Base-by-base conservation (phyloP, 805 yeast genomes). In the Candida loeiensis region DNA sequence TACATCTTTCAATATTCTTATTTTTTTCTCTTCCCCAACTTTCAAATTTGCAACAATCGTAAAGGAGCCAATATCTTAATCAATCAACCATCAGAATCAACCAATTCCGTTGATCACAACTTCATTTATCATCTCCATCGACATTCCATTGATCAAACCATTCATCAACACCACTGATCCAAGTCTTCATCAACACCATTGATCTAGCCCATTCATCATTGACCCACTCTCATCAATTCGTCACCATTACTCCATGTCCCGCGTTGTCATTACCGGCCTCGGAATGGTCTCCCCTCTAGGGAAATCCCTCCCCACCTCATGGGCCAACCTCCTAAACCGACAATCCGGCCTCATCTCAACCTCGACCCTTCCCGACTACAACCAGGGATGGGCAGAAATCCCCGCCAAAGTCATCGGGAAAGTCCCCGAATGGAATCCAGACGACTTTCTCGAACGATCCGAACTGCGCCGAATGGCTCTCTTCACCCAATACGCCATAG, bases 251-350 rank as follows among this genome's bases (percentile, higher is more conserved):
- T 27, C 31, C 31, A 20, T 33, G 41, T 48, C 49, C 46, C 65
- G 96, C 60, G 95, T 91, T 0, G 97, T 91, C 1, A 82, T 91
- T 1, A 93, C 99, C 0, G 99, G 99, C 0, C 56, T 93, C 6
- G 98, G 98, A 0, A 63, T 85, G 19, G 76, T 90, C 1, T 78
- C 93, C 0, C 99, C 99, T 0, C 63, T 93, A 3, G 98, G 97
- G 0, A 79, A 79, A 4, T 90, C 89, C 0, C 73, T 69, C 3
- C 51, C 52, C 12, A 59, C 57, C 11, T 61, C 77, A 3, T 85
- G 91, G 90, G 37, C 56, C 2, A 66, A 66, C 13, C 58, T 85
- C 4, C 51, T 84, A 1, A 61, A 62, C 1, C 70, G 77, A 0
- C 58, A 71, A 41, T 74, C 83, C 13, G 91, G 93, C 0, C 53